Percentiles rank a stretch among this genome's conserved stretches.
Evolutionary conservation across 495 filamentous ascomycete genomes (phyloP).

Genomic region (Tuber microsphaerosporum): DNA sequence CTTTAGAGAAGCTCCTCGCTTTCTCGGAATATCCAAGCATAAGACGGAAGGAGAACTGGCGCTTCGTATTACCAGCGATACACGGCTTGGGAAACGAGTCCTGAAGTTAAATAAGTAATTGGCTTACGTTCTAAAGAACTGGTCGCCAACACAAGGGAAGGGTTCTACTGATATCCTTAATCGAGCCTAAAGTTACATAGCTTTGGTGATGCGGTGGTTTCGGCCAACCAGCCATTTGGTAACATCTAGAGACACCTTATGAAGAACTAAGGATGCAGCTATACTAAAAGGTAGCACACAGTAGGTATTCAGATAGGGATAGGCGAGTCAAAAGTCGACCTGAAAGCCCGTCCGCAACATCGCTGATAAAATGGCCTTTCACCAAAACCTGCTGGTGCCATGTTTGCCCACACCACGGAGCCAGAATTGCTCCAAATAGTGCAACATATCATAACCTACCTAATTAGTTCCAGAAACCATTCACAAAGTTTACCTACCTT

Average conservation of each 20-base stretch:
- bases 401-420: background rate
- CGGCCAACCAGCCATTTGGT: background rate
- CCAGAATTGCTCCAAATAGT: background rate
- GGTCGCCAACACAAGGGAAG: background rate
- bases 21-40: background rate
- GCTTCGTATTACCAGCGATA: background rate
- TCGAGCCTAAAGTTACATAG: background rate
- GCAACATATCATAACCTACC: background rate
- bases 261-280: background rate
- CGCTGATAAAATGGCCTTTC: background rate
- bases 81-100: background rate
- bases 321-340: background rate
- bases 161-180: background rate
- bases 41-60: background rate
- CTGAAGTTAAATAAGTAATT: background rate
- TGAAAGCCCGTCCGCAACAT: background rate
- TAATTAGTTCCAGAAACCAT: background rate
- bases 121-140: background rate
- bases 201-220: background rate
- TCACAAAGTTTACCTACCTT: background rate
- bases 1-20: background rate
- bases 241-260: background rate
- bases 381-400: background rate
- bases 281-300: background rate
- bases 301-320: background rate